phyloP scores from a whole-genome alignment of 2,329 filamentous ascomycete genomes.

The Ophiostoma ips region DNA sequence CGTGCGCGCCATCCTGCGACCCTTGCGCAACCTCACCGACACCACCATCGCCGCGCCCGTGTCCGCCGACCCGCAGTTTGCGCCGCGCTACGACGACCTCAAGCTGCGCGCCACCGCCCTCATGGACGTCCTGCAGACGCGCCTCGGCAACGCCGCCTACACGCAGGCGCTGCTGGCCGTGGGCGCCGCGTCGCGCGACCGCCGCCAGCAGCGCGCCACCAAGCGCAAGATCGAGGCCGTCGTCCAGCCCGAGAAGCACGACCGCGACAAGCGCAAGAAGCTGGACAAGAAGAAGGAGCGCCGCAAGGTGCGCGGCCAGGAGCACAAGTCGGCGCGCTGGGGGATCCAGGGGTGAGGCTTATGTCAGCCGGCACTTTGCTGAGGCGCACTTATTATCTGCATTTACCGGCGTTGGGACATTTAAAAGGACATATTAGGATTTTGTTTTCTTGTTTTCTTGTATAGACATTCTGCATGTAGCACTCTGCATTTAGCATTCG shows the following conservation, averaged over 20 bases:
- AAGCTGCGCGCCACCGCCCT: slow-evolving; percentile 60
- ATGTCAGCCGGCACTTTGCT: too few species aligned
- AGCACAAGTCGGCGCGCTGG: slow-evolving; percentile 58
- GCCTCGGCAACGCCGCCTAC: slow-evolving; percentile 68
- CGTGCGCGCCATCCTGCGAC: slow-evolving; percentile 44
- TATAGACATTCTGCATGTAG: neutral
- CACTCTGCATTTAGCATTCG: slow-evolving; percentile 3
- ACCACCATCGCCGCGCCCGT: slow-evolving; percentile 57
- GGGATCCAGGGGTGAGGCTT: slow-evolving; percentile 39
- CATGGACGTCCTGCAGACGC: slow-evolving; percentile 72
- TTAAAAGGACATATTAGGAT: neutral
- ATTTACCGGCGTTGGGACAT: too few species aligned
- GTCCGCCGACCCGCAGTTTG: slow-evolving; percentile 57
- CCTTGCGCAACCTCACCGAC: slow-evolving; percentile 74
- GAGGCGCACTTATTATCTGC: neutral
- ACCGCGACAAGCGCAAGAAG: slow-evolving; percentile 67
- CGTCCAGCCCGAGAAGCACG: slow-evolving; percentile 63
- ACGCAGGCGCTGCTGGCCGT: slow-evolving; percentile 60
- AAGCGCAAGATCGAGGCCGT: slow-evolving; percentile 89
- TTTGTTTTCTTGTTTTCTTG: neutral
- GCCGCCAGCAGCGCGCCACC: slow-evolving; percentile 57
- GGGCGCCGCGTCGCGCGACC: slow-evolving; percentile 55
- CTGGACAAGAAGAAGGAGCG: slow-evolving; percentile 72
- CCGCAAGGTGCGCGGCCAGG: slow-evolving; percentile 62
- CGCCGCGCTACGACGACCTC: slow-evolving; percentile 53